Evolutionary conservation across 192 early-diverging fungal species (phyloP).

Genomic region (Linnemannia zychae): DNA sequence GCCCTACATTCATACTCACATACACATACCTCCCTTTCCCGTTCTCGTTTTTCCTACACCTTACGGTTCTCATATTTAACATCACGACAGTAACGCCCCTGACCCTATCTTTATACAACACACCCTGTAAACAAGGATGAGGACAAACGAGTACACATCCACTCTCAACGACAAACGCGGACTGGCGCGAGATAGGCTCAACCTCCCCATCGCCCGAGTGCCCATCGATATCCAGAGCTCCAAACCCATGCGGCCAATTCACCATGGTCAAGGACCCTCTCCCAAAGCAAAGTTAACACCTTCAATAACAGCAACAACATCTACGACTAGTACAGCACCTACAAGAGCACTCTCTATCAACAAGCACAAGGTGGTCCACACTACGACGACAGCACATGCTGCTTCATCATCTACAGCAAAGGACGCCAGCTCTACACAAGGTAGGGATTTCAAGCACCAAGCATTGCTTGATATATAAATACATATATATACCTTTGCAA

Average conservation of each 20-base stretch:
- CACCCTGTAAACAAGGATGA: not conserved
- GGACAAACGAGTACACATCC: not conserved
- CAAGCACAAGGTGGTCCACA: not conserved
- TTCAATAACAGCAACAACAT: not conserved
- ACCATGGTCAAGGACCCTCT: not conserved
- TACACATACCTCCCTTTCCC: not conserved
- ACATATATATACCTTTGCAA: not conserved
- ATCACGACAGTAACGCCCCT: not conserved
- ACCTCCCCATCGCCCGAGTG: slow-evolving; percentile 26
- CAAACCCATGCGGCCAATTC: not conserved
- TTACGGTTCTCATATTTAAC: not conserved
- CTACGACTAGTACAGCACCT: not conserved
- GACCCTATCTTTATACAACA: not conserved
- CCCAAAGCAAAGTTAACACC: not conserved
- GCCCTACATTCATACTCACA: not conserved
- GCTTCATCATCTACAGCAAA: not conserved
- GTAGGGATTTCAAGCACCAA: not conserved
- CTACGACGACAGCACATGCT: not conserved
- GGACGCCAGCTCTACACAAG: not conserved
- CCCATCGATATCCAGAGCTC: slow-evolving; percentile 35
- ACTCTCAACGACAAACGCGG: slow-evolving; percentile 6
- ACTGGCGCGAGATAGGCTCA: slow-evolving; percentile 21
- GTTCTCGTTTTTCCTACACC: not conserved
- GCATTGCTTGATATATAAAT: not conserved
- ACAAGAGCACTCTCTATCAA: not conserved